Evolutionary conservation across 2,329 filamentous ascomycete genomes (phyloP), one percentile per base, ranked within the genome.

Genomic region (Raffaelea deltoideospora): DNA sequence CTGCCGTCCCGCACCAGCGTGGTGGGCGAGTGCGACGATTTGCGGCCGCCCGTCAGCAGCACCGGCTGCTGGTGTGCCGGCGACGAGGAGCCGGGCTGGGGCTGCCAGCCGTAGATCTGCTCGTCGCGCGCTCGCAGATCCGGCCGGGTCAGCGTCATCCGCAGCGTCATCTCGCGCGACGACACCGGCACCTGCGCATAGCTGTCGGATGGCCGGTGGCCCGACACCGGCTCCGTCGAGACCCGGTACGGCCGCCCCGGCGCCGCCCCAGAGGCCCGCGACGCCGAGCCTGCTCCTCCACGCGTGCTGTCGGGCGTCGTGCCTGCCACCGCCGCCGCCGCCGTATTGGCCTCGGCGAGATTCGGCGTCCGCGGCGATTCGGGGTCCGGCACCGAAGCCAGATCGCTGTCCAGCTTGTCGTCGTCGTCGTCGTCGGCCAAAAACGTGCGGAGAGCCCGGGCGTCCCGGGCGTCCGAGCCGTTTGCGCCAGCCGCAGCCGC

Each of bases 111-210:
- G 48, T 86, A 83, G 14, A 83, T 66, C 42, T 77, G 67, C 10
- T 79, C 73, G 43, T 88, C 80, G 43, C 77, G 67, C 5, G 78
- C 77, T 30, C 86, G 76, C 33, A 96, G 67, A 52, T 96, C 88
- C 0, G 86, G 83, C 33, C 87, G 69, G 4, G 90, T 96, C 37
- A 96, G 68, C 0, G 88, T 96, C 86, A 96, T 93, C 34, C 87
- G 82, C 34, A 96, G 60, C 3, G 90, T 96, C 87, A 95, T 95
- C 55, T 96, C 87, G 24, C 87, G 72, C 38, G 73, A 79, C 24
- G 69, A 66, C 0, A 67, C 60, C 3, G 70, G 59, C 5, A 63
- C 64, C 33, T 72, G 68, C 10, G 61, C 56, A 47, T 68, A 67
- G 39, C 51, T 53, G 13, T 53, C 53, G 5, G 58, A 50, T n/a